Evolutionary conservation across 352 stramenopile species (phyloP).

Genomic region (Aphanomyces euteiches): DNA sequence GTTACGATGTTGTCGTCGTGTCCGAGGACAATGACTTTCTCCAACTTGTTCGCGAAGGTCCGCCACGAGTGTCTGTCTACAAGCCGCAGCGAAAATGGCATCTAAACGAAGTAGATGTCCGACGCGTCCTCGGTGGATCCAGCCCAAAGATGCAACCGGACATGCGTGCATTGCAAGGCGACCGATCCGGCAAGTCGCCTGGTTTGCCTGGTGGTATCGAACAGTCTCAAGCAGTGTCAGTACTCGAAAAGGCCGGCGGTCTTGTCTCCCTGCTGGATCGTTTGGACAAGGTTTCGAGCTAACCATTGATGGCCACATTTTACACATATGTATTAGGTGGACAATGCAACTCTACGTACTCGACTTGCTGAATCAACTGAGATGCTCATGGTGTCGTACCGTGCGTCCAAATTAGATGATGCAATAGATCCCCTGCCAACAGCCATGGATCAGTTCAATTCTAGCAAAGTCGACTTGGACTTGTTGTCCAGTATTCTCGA

Average conservation of each 20-base stretch:
- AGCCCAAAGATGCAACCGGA: slow-evolving; percentile 53
- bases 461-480: background rate
- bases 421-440: slow-evolving; percentile 44
- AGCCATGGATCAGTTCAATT: slow-evolving; percentile 42
- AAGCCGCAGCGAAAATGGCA: slow-evolving; percentile 66
- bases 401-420: slow-evolving; percentile 61
- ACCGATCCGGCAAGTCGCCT: slow-evolving; percentile 60
- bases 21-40: slow-evolving; percentile 74
- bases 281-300: slow-evolving; percentile 40
- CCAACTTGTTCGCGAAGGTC: slow-evolving; percentile 45
- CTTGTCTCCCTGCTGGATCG: slow-evolving; percentile 58
- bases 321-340: slow-evolving; percentile 32
- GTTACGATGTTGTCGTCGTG: slow-evolving; percentile 54
- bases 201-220: slow-evolving; percentile 49
- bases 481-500: background rate
- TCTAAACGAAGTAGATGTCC: slow-evolving; percentile 55
- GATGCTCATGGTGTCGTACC: slow-evolving; percentile 59
- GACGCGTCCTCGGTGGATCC: slow-evolving; percentile 48
- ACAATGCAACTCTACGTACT: slow-evolving; percentile 45
- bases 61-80: slow-evolving; percentile 57
- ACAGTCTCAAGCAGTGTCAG: slow-evolving; percentile 51
- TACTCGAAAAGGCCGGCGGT: slow-evolving; percentile 57
- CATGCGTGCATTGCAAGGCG: slow-evolving; percentile 56
- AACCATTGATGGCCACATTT: no score
- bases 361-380: slow-evolving; percentile 63